Evolutionary conservation across 441 rosid genomes (phyloP), one percentile per base, ranked within the genome.

Genomic region (Erysimum pusillum): DNA sequence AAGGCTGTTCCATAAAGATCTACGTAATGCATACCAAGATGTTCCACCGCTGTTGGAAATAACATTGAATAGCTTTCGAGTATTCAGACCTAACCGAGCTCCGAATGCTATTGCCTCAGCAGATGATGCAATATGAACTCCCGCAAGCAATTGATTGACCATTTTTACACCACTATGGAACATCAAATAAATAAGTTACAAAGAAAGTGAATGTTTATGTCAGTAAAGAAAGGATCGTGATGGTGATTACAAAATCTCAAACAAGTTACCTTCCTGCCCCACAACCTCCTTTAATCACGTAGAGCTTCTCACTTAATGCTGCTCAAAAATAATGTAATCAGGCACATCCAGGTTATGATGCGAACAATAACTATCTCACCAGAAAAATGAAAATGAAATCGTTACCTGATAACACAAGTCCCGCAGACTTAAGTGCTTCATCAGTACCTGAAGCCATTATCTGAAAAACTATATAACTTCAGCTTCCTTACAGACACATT

Each of bases 61-160:
- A 53, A 82, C 84, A 80, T 91, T 81, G 73, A 91, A 96, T 69
- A 96, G 87, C 65, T 74, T 80, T 86, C 96, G 84, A 69, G 99
- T 87, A 77, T 83, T 85, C 78, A 96, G 97, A 79, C 99, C 94
- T 79, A 96, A 84, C 52, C 94, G 92, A 80, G 97, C 95, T 73
- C 97, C 99, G 75, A 93, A 88, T 53, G 99, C 99, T 89, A 96
- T 91, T 65, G 97, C 99, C 85, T 96, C 99, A 15, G 99, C 99
- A 70, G 97, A 85, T 75, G 97, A 85, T 81, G 98, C 99, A 72
- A 96, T 96, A 82, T 96, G 99, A 79, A 93, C 94, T 78, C 98
- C 98, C 74, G 99, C 99, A 80, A 96, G 99, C 83, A 96, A 80
- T 80, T 96, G 99, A 81, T 96, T 96, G 80, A 88, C 90, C 99